These are phyloP conservation scores for Sclerotinia subarctica DNA, from an alignment of 2,329 filamentous ascomycete genomes.

Conservation along the genomic window DNA sequence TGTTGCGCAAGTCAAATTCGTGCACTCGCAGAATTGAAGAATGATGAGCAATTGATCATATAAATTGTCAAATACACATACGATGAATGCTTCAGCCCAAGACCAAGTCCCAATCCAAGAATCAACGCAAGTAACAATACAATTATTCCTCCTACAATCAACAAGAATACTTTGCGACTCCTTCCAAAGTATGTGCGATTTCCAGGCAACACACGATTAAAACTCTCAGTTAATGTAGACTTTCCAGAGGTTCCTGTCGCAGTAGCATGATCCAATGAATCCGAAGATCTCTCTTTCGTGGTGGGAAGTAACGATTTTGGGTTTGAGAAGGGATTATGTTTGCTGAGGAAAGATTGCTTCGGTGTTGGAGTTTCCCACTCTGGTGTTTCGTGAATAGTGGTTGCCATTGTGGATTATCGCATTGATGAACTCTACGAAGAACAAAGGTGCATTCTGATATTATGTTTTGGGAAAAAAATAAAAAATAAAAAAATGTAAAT, in stretches of 20 bases:
- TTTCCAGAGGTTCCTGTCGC: background rate
- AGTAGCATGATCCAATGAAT: background rate
- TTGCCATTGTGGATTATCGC: constrained; percentile 20
- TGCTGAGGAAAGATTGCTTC: constrained; percentile 23
- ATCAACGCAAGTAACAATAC: constrained; percentile 36
- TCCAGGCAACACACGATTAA: constrained; percentile 11
- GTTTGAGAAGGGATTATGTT: constrained; percentile 21
- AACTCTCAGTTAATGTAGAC: background rate
- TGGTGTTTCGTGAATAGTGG: constrained; percentile 27
- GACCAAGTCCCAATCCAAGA: constrained; percentile 39
- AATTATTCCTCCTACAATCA: constrained; percentile 16
- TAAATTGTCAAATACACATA: constrained; percentile 24
- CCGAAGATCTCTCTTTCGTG: constrained; percentile 14
- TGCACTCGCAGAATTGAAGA: background rate
- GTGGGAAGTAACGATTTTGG: constrained; percentile 15
- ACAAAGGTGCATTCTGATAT: constrained; percentile 1
- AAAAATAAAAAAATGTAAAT: background rate
- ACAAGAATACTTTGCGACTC: constrained; percentile 24
- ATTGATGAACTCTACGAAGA: background rate
- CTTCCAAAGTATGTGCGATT: constrained; percentile 27
- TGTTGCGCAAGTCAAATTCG: background rate
- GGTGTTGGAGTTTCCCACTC: constrained; percentile 32
- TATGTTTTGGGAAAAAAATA: background rate
- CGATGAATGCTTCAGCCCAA: constrained; percentile 31
- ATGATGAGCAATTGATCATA: constrained; percentile 23